Evolutionary conservation across 306 rosid genomes (phyloP).

Genomic region (Amphicarpaea edgeworthii): DNA sequence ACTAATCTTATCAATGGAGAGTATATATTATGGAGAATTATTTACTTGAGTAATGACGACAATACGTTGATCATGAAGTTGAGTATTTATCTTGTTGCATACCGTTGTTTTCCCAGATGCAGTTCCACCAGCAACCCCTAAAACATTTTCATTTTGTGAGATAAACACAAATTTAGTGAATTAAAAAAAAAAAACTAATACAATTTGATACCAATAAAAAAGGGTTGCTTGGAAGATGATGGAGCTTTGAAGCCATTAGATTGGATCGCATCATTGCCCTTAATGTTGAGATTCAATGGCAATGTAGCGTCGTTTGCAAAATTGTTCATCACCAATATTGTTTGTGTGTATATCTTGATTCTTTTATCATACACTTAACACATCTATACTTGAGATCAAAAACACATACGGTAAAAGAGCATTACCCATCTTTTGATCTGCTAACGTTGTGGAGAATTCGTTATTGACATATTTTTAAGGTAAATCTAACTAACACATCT

Average conservation of each 20-base stretch:
- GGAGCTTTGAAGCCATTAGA: conserved; percentile 39
- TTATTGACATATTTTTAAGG: not conserved
- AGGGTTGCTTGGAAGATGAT: conserved; percentile 63
- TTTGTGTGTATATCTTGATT: conserved; percentile 2
- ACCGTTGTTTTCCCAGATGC: conserved; percentile 94
- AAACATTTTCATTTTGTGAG: not conserved
- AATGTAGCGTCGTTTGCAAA: conserved; percentile 18
- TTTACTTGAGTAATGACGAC: conserved; percentile 86
- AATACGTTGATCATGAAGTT: conserved; percentile 84
- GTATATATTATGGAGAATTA: conserved; percentile 27
- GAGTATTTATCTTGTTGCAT: conserved; percentile 79
- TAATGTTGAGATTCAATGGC: conserved; percentile 18
- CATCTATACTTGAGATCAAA: conserved; percentile 31
- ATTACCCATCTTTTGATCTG: conserved; percentile 5
- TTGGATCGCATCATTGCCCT: conserved; percentile 16
- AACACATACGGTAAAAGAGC: conserved; percentile 10
- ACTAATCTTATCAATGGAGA: not conserved
- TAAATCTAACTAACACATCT: not conserved
- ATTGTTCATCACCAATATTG: conserved; percentile 20
- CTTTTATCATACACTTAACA: conserved; percentile 1
- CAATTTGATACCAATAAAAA: conserved; percentile 69
- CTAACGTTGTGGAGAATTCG: conserved; percentile 44
- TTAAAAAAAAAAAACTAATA: not conserved
- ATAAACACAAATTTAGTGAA: not conserved
- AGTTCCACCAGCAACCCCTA: conserved; percentile 97